Percentiles rank a stretch among this genome's conserved stretches.
Evolutionary conservation across 2,329 filamentous ascomycete genomes (phyloP).

Genomic region (Pseudogymnoascus sp.): DNA sequence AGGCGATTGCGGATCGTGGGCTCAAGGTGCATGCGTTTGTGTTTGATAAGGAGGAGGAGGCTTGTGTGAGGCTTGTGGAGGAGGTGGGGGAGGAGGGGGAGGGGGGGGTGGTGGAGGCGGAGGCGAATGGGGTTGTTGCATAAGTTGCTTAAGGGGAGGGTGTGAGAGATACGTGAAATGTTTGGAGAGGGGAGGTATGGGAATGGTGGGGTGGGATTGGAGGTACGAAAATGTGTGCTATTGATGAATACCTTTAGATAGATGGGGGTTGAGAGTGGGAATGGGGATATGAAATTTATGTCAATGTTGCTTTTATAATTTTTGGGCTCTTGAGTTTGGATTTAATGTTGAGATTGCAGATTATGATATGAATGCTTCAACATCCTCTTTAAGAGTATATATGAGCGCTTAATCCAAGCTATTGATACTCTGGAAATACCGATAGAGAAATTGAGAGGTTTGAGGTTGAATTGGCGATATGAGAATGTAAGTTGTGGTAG

Average conservation of each 20-base stretch:
- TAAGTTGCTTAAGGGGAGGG: neutral
- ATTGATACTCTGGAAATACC: too few relatives aligned
- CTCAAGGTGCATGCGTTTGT: slow-evolving; percentile 54
- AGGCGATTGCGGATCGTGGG: slow-evolving; percentile 50
- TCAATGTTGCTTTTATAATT: neutral
- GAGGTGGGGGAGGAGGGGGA: slow-evolving; percentile 28
- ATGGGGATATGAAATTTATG: neutral
- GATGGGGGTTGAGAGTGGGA: neutral
- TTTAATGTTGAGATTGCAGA: neutral
- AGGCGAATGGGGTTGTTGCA: neutral
- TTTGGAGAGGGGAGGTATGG: neutral
- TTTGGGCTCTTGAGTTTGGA: neutral
- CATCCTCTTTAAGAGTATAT: too few relatives aligned
- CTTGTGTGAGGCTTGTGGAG: slow-evolving; percentile 41
- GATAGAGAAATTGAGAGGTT: too few relatives aligned
- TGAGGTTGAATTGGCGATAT: too few relatives aligned
- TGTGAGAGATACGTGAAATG: neutral
- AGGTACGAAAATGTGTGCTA: neutral
- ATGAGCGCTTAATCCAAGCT: too few relatives aligned
- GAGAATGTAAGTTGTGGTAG: too few relatives aligned
- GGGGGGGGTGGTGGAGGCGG: neutral
- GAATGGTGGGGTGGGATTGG: neutral
- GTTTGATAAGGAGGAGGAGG: slow-evolving; percentile 49
- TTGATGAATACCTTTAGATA: neutral
- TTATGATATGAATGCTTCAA: neutral